Evolutionary conservation across 2,329 filamentous ascomycete species (phyloP).

Genomic region (Pseudocercospora macadamiae): DNA sequence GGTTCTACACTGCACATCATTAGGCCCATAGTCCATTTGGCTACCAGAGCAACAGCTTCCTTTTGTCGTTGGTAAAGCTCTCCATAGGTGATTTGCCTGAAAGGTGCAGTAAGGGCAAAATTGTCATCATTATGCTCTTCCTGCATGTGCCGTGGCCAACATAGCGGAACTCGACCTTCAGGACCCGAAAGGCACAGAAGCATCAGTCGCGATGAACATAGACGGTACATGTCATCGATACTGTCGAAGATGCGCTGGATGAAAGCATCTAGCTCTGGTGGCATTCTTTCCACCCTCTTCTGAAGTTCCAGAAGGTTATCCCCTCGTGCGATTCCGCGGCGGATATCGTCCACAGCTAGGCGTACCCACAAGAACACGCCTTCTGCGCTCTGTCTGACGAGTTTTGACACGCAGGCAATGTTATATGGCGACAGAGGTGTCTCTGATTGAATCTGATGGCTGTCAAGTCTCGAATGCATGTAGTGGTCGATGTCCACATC

Average conservation of each 20-base stretch:
- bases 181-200: neutral
- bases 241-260: neutral
- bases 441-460: neutral
- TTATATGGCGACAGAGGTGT: neutral
- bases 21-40: too few species aligned
- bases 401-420: neutral
- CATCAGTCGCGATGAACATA: neutral
- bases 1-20: too few species aligned
- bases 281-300: neutral
- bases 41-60: too few species aligned
- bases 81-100: too few species aligned
- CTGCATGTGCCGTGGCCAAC: neutral
- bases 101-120: too few species aligned
- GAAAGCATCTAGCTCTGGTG: neutral
- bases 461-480: neutral
- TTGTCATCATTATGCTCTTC: too few species aligned
- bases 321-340: neutral
- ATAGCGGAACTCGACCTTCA: neutral
- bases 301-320: neutral
- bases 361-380: conserved; percentile 4
- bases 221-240: neutral
- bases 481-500: neutral
- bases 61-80: too few species aligned
- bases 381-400: neutral
- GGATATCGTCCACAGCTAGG: neutral